Evolutionary conservation across 169 alveolate species (phyloP), one percentile per base, ranked within the genome.

Genomic region (Plasmodium falciparum): DNA sequence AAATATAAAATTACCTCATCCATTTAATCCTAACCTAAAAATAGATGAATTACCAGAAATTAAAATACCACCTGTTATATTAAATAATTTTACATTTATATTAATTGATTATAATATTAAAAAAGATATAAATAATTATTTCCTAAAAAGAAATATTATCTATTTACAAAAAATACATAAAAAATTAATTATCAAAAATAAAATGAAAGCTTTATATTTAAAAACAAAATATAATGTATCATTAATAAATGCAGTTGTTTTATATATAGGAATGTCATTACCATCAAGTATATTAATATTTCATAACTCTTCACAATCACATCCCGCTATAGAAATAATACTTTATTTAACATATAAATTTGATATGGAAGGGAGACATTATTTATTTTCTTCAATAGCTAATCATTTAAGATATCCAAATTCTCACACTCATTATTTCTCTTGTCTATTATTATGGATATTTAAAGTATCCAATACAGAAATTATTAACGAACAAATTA

Each of bases 321-420:
- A 92, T 73, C 95, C 97, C 29, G 88, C 97, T 7, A 90, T 95
- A 59, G 94, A 93, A 63, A 85, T 96, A 39, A 80, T 95, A 26
- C 72, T 95, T 76, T 95, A 94, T 83, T 86, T 96, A 54, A 78
- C 93, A 15, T 90, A 93, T 59, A 88, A 90, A 33, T 75, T 96
- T 56, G 97, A 97, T 52, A 90, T 92, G 94, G 97, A 94, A 78
- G 98, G 98, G 15, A 95, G 98, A 88, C 94, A 96, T 88, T 95
- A 92, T 73, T 90, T 98, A 63, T 74, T 99, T 33, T 96, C 98
- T 66, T 96, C 99, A 11, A 94, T 99, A 33, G 95, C 98, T 43
- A 98, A 99, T 90, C 98, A 98, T 93, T 96, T 99, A 70, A 96
- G 99, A 83, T 98, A 91, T 92, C 99, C 99, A 59, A 98, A 98